Evolutionary conservation across 192 early-diverging fungal genomes (phyloP), one percentile per base, ranked within the genome.

Genomic region (Thamnidium elegans): DNA sequence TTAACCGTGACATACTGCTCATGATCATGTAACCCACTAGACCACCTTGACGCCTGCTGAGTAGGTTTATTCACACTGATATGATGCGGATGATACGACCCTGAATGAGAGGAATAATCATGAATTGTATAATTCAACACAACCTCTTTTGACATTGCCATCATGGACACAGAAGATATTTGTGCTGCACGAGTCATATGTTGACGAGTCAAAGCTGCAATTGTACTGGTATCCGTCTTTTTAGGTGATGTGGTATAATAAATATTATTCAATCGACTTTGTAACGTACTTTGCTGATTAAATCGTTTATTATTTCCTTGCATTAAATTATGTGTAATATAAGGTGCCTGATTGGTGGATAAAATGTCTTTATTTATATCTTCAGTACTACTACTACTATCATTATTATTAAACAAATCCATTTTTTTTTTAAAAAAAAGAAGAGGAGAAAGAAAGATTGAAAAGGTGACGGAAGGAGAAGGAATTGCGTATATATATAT

Each of bases 21-120:
- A 58, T 95, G 94, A 75, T 95, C 88, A 78, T 95, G 92, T 31
- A 78, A 79, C 15, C 81, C 87, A 54, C 84, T 86, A 26, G 94
- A 91, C 96, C 96, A 98, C 45, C 96, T 82, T 31, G 94, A 96
- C 4, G 81, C 72, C 76, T 97, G 93, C 71, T 97, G 93, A 60
- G 81, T 81, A 19, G 95, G 95, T 30, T 84, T 86, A 77, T 93
- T 86, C 19, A 80, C 79, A 62, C 83, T 76, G 64, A 97, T 92
- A 78, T 96, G 85, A 58, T 84, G 81, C 31, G 95, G 94, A 50
- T 92, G 82, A 73, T 93, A 97, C 52, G 79, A 81, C 4, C 93
- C 88, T 1, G 91, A 87, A 60, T 94, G 85, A 30, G 87, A 91
- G 1, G 92, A 94, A 77, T 84, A 94, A 2, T 81, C 67, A 62